phyloP scores from a whole-genome alignment of 768 basidiomycete genomes.

The Kwoniella botswanensis region DNA sequence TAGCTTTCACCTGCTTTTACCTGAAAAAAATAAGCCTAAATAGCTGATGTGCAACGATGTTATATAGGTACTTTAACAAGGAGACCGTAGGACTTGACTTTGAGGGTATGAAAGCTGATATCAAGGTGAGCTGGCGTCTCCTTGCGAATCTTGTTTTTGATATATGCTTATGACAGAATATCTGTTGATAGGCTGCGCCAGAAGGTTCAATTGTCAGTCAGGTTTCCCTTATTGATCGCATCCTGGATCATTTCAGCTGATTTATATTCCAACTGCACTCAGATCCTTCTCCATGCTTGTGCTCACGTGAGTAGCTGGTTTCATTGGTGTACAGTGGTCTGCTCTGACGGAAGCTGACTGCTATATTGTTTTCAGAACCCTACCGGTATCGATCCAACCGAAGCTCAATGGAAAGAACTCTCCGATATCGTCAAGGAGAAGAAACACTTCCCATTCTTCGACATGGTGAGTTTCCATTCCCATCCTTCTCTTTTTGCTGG shows the following conservation, averaged over 20 bases:
- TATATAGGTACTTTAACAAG: slow-evolving; percentile 70
- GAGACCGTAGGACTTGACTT: slow-evolving; percentile 91
- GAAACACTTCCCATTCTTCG: slow-evolving; percentile 96
- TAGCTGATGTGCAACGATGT: neutral
- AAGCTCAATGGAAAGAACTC: slow-evolving; percentile 88
- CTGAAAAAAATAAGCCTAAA: neutral
- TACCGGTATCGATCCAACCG: slow-evolving; percentile 96
- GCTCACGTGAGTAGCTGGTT: slow-evolving; percentile 61
- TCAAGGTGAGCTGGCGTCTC: slow-evolving; percentile 65
- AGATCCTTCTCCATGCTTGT: slow-evolving; percentile 87
- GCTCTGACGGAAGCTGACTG: neutral
- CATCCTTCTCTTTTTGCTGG: neutral
- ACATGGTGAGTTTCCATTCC: slow-evolving; percentile 66
- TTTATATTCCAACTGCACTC: neutral
- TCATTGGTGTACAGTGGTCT: neutral
- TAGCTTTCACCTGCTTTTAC: neutral
- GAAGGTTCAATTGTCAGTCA: slow-evolving; percentile 69
- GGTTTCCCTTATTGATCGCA: neutral
- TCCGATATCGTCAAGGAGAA: slow-evolving; percentile 82
- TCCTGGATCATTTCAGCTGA: neutral
- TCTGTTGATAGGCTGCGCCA: slow-evolving; percentile 63
- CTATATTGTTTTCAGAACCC: slow-evolving; percentile 73
- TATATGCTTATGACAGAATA: neutral
- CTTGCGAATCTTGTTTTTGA: neutral
- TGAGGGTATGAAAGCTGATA: slow-evolving; percentile 82